Conservation (phyloP, 2,329 filamentous ascomycete genomes). For the Biscogniauxia marginata region DNA sequence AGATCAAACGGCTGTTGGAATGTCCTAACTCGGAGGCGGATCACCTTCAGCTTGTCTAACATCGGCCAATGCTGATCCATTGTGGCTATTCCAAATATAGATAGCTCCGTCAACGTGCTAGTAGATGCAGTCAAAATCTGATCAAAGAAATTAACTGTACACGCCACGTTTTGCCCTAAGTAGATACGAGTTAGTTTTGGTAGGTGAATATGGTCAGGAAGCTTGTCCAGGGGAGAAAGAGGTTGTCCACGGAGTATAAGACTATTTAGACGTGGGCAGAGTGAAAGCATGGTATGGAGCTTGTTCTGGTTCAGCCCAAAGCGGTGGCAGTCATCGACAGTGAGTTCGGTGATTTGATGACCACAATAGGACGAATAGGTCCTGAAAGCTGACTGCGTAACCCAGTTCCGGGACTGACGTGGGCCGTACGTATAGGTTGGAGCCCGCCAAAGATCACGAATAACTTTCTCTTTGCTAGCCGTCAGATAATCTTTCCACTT, state of each 20-base stretch:
- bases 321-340: constrained; percentile 10
- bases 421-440: constrained; percentile 15
- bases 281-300: constrained; percentile 6
- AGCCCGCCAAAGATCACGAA: constrained; percentile 22
- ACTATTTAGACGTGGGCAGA: constrained; percentile 13
- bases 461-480: constrained; percentile 2
- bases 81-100: constrained; percentile 13
- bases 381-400: neutral
- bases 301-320: constrained; percentile 11
- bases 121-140: constrained; percentile 16
- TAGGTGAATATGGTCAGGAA: neutral
- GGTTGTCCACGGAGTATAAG: constrained; percentile 19
- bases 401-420: neutral
- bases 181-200: constrained; percentile 18
- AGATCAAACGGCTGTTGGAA: neutral
- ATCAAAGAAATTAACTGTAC: constrained; percentile 3
- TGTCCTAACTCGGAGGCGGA: constrained; percentile 20
- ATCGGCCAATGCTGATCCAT: constrained; percentile 4
- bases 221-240: neutral
- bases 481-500: constrained; percentile 25
- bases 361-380: constrained; percentile 9
- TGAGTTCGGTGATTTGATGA: constrained; percentile 15
- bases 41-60: constrained; percentile 17
- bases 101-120: constrained; percentile 23
- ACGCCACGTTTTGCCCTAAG: constrained; percentile 13